Conservation (phyloP, 108 stramenopile genomes). For the Skeletonema potamos region DNA sequence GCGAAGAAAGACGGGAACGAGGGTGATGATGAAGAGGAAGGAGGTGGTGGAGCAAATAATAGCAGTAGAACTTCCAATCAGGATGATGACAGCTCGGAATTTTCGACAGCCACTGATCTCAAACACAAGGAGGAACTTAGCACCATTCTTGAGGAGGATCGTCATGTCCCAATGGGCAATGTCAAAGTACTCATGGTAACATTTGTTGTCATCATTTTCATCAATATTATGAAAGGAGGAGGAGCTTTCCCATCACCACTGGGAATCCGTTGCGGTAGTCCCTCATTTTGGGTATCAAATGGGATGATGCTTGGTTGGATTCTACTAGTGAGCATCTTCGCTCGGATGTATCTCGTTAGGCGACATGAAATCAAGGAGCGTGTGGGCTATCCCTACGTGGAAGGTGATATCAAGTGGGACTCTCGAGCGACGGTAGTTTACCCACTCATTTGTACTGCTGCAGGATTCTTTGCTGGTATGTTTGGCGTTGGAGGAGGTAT, state of each 20-base stretch:
- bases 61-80: not conserved
- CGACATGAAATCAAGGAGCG: constrained; percentile 79
- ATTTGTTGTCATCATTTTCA: constrained; percentile 82
- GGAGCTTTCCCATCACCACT: constrained; percentile 86
- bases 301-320: constrained; percentile 86
- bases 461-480: constrained; percentile 95
- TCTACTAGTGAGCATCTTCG: constrained; percentile 70
- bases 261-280: constrained; percentile 91
- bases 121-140: constrained; percentile 39
- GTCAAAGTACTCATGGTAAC: constrained; percentile 64
- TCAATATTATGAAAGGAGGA: constrained; percentile 93
- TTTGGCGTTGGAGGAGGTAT: constrained; percentile 96
- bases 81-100: constrained; percentile 23
- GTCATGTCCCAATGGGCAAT: constrained; percentile 67
- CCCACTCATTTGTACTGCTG: constrained; percentile 86
- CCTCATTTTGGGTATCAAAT: constrained; percentile 90
- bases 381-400: constrained; percentile 88
- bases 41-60: not conserved
- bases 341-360: constrained; percentile 81
- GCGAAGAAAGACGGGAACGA: not conserved
- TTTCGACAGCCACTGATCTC: constrained; percentile 34
- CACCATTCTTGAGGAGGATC: constrained; percentile 76
- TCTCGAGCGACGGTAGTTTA: constrained; percentile 79
- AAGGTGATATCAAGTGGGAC: constrained; percentile 97
- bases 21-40: constrained; percentile 11